phyloP scores from a whole-genome alignment of 768 basidiomycete species.

The Phlebiopsis gigantea region DNA sequence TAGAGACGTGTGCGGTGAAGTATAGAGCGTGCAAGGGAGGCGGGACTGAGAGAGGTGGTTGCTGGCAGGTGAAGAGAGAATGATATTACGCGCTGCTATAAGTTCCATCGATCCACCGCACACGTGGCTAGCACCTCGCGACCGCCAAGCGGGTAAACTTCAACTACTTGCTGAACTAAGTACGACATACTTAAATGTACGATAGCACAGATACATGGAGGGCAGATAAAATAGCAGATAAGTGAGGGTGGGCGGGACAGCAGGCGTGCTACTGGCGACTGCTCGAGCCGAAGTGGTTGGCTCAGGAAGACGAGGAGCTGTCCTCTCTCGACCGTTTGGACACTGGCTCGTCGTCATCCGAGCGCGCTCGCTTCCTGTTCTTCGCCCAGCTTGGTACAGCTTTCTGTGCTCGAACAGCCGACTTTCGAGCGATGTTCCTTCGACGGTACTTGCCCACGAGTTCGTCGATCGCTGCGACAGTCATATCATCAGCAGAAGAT shows the following conservation, averaged over 20 bases:
- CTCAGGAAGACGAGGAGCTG: neutral
- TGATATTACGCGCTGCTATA: slow-evolving; percentile 14
- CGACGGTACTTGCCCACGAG: neutral
- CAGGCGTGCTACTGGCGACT: neutral
- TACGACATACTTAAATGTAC: neutral
- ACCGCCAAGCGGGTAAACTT: neutral
- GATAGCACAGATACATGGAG: neutral
- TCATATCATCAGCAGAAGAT: neutral
- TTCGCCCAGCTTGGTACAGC: slow-evolving; percentile 6
- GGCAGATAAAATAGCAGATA: neutral
- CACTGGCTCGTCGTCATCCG: neutral
- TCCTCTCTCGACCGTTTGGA: slow-evolving; percentile 1
- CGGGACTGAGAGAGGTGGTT: slow-evolving; percentile 6
- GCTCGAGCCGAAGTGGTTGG: neutral
- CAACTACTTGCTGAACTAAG: neutral
- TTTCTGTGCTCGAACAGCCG: neutral
- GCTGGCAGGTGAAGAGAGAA: slow-evolving; percentile 7
- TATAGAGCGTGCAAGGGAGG: slow-evolving; percentile 6
- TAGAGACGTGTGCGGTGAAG: slow-evolving; percentile 13
- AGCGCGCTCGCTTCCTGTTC: neutral
- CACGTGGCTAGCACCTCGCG: slow-evolving; percentile 13
- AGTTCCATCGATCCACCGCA: slow-evolving; percentile 13
- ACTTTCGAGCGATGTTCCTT: neutral
- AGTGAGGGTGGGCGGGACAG: neutral
- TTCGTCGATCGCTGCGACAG: neutral